Evolutionary conservation across 352 stramenopile genomes (phyloP), one percentile per base, ranked within the genome.

Genomic region (Globisporangium nunn): DNA sequence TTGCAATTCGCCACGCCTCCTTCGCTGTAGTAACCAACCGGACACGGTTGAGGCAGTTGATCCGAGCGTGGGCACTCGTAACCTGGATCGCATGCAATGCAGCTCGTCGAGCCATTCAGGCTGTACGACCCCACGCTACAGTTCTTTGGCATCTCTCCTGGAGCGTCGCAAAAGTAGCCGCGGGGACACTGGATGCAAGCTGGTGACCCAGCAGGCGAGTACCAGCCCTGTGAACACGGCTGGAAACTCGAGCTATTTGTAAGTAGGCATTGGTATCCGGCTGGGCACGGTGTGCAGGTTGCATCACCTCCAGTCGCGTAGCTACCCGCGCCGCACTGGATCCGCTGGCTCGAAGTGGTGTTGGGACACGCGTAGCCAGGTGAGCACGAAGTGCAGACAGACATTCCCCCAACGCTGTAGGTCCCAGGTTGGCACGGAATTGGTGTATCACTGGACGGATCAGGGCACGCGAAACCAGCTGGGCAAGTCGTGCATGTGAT

Each of bases 11-110:
- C 66, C 4, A 80, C 72, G 1, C 69, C 69, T 39, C 85, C 85
- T 74, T 82, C 72, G 49, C 87, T 96, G 58, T 94, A 96, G 18
- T 90, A 94, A 0, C 90, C 89, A 10, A 96, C 83, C 0, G 87
- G 81, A 56, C 88, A 98, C 23, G 70, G 85, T 59, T 85, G 83
- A 1, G 70, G 90, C 11, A 79, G 62, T 56, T 88, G 89, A 47
- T 83, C 73, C 0, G 74, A 83, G 33, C 67, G 78, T 43, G 84
- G 74, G 59, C 87, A 96, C 57, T 93, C 74, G 74, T 96, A 96
- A 6, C 87, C 90, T 29, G 86, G 75, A 15, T 71, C 63, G 58
- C 88, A 97, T 0, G 72, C 63, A 14, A 71, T 59, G 63, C 88
- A 97, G 10, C 61, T 74, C 2, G 73, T 80, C 8, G 87, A 88